phyloP scores from a whole-genome alignment of 495 filamentous ascomycete genomes.

The Aspergillus campestris region DNA sequence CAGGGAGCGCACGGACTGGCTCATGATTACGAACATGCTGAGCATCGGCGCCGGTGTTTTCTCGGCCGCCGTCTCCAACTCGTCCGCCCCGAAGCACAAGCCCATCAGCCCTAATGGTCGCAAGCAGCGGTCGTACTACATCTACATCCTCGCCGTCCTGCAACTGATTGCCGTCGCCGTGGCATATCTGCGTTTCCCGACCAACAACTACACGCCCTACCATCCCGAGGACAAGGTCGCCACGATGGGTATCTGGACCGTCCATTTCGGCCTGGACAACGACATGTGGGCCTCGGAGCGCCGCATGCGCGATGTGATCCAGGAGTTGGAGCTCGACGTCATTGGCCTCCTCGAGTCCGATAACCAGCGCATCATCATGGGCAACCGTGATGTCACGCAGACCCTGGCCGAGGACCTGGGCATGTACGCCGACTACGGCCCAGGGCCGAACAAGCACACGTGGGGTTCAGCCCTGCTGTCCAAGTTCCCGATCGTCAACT shows the following conservation, averaged over 20 bases:
- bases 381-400: slow-evolving; percentile 94
- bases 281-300: slow-evolving; percentile 97
- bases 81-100: slow-evolving; percentile 37
- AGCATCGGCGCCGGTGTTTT: slow-evolving; percentile 81
- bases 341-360: slow-evolving; percentile 91
- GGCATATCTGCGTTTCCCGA: slow-evolving; percentile 90
- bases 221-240: slow-evolving; percentile 78
- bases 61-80: slow-evolving; percentile 52
- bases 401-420: slow-evolving; percentile 92
- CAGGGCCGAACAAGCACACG: slow-evolving; percentile 97
- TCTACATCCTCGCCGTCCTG: slow-evolving; percentile 63
- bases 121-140: slow-evolving; percentile 57
- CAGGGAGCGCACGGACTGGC: slow-evolving; percentile 90
- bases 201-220: slow-evolving; percentile 83
- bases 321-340: slow-evolving; percentile 90
- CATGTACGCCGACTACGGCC: slow-evolving; percentile 97
- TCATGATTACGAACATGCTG: slow-evolving; percentile 81
- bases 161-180: slow-evolving; percentile 72
- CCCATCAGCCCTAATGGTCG: slow-evolving; percentile 44
- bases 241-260: slow-evolving; percentile 96
- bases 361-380: slow-evolving; percentile 98
- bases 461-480: slow-evolving; percentile 92
- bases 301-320: slow-evolving; percentile 86
- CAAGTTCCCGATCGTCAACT: slow-evolving; percentile 97
- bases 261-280: slow-evolving; percentile 97